Percentiles rank a stretch among this genome's conserved stretches.
phyloP scores from a whole-genome alignment of 345 rosid species.

The Eucalyptus urophylla region DNA sequence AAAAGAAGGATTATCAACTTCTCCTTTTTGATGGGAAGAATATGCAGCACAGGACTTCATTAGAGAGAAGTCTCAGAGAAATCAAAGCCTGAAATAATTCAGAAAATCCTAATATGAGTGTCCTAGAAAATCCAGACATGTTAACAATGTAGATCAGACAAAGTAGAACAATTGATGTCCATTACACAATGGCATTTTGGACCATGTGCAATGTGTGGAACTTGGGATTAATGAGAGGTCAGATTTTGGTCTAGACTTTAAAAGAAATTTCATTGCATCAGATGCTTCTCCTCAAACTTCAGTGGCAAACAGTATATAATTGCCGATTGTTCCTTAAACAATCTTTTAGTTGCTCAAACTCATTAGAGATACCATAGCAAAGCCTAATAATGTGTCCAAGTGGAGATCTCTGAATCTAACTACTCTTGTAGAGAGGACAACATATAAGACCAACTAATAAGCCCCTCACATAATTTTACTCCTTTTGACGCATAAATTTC shows the following conservation, averaged over 20 bases:
- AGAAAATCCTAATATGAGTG: neutral
- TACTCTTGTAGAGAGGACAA: neutral
- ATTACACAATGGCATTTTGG: neutral
- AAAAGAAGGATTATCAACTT: neutral
- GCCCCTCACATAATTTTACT: neutral
- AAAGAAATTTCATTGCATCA: neutral
- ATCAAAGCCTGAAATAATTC: neutral
- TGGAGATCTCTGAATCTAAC: neutral
- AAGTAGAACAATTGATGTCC: neutral
- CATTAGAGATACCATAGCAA: neutral
- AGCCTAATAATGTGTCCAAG: neutral
- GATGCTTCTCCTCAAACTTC: neutral
- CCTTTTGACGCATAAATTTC: neutral
- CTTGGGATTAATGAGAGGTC: neutral
- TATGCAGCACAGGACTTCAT: neutral
- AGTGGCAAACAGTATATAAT: neutral
- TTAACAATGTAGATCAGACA: neutral
- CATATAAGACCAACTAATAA: neutral
- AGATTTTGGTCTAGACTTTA: neutral
- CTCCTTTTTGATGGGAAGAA: neutral
- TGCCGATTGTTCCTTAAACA: neutral
- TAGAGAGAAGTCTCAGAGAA: neutral
- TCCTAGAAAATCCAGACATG: neutral
- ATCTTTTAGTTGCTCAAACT: neutral
- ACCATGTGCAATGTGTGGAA: neutral